Evolutionary conservation across 2,329 filamentous ascomycete genomes (phyloP).

Genomic region (Fusarium albosuccineum): DNA sequence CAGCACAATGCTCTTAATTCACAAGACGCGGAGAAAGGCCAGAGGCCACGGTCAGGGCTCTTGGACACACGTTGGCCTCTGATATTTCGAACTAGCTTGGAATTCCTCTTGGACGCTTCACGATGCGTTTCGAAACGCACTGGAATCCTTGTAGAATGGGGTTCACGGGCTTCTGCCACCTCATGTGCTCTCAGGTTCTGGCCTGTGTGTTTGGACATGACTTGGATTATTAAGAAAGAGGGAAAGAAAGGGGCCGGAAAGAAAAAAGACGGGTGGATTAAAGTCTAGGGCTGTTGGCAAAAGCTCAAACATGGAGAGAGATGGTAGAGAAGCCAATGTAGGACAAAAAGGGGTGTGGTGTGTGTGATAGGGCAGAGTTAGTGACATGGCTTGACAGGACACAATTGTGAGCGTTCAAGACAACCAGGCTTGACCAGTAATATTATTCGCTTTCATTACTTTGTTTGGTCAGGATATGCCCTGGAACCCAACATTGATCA

Average conservation of each 20-base stretch:
- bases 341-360: neutral
- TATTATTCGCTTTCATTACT: too few species aligned
- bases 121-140: slow-evolving; percentile 12
- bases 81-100: neutral
- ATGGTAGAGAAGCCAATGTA: slow-evolving; percentile 1
- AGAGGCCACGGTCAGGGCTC: neutral
- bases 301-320: neutral
- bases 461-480: too few species aligned
- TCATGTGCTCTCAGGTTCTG: slow-evolving; percentile 22
- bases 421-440: neutral
- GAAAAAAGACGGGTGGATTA: neutral
- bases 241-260: neutral
- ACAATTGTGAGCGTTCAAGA: slow-evolving; percentile 18
- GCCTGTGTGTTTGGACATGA: slow-evolving; percentile 16
- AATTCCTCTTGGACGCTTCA: neutral
- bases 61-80: neutral
- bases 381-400: slow-evolving; percentile 13
- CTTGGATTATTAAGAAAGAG: neutral
- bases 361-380: neutral
- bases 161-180: neutral
- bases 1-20: neutral
- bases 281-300: neutral
- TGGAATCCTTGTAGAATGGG: neutral
- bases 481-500: too few species aligned
- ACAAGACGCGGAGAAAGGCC: neutral